Conservation (phyloP, 208 protist species). For the Jaenimonas drosophilae region DNA sequence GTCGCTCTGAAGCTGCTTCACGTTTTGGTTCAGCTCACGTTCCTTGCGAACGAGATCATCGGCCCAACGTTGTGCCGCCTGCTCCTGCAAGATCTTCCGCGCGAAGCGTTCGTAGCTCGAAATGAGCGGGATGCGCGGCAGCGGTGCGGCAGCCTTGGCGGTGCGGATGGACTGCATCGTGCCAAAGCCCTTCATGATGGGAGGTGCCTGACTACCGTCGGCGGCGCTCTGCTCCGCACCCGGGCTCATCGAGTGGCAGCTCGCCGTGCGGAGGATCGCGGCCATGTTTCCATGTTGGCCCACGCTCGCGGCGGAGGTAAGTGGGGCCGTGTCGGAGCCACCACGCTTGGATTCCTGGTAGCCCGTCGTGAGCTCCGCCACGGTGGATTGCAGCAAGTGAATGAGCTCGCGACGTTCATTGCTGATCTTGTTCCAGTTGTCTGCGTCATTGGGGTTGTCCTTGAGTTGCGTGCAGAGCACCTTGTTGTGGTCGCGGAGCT, state of each 20-base stretch:
- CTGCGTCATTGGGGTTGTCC: conserved; percentile 85
- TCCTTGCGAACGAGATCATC: conserved; percentile 81
- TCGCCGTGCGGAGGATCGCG: conserved; percentile 4
- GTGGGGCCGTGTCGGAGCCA: background rate
- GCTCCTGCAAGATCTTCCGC: conserved; percentile 74
- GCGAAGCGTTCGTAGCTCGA: conserved; percentile 71
- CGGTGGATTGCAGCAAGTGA: conserved; percentile 36
- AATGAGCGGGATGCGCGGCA: conserved; percentile 50
- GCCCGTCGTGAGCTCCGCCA: conserved; percentile 68
- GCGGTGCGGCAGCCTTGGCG: conserved; percentile 8
- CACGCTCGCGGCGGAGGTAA: background rate
- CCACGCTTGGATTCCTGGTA: conserved; percentile 30
- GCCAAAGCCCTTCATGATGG: conserved; percentile 43
- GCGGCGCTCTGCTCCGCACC: background rate
- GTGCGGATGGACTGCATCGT: conserved; percentile 41
- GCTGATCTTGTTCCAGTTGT: conserved; percentile 88
- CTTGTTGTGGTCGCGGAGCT: conserved; percentile 75
- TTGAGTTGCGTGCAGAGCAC: conserved; percentile 79
- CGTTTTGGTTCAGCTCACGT: conserved; percentile 87
- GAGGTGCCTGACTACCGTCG: conserved; percentile 6
- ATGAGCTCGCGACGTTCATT: conserved; percentile 81
- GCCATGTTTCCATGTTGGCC: conserved; percentile 2
- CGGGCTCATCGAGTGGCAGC: background rate
- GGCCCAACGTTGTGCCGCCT: conserved; percentile 82
- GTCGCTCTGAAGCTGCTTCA: conserved; percentile 87